Evolutionary conservation across 352 stramenopile species (phyloP), one percentile per base, ranked within the genome.

Genomic region (Phytophthora vignae): DNA sequence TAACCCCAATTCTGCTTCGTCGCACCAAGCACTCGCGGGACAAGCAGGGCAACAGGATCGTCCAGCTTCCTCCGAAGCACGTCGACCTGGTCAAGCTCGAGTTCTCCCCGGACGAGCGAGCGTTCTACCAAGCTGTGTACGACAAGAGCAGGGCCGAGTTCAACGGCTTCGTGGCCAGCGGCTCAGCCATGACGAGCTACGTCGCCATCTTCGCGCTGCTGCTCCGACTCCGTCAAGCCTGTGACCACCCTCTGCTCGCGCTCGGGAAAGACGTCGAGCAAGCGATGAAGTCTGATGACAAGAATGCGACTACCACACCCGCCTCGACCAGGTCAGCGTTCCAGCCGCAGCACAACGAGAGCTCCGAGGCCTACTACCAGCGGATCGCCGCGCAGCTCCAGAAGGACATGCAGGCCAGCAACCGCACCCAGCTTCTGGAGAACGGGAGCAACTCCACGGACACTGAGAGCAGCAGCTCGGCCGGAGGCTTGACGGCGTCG

Each of bases 161-260:
- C 69, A 93, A 96, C 48, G 91, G 91, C 0, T 97, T 91, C 58
- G 88, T 97, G 15, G 79, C 90, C 0, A 91, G 80, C 31, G 93
- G 93, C 19, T 77, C 84, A 19, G 83, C 81, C 11, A 91, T 78
- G 53, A 83, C 79, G 17, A 97, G 88, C 62, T 98, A 98, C 63
- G 82, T 96, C 6, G 90, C 85, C 15, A 98, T 98, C 63, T 95
- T 98, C 36, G 88, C 91, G 19, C 74, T 98, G 25, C 71, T 98
- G 52, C 59, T 97, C 52, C 84, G 91, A 1, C 81, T 98, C 6
- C 89, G 93, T 8, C 93, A 98, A 77, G 93, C 93, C 14, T 98
- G 93, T 50, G 79, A 98, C 78, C 91, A 97, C 57, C 93, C 93
- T 31, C 90, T 97, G 48, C 77, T 98, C 3, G 91, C 92, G 1